Evolutionary conservation across 345 rosid species (phyloP), one percentile per base, ranked within the genome.

Genomic region (Eucalyptus erythrocorys): DNA sequence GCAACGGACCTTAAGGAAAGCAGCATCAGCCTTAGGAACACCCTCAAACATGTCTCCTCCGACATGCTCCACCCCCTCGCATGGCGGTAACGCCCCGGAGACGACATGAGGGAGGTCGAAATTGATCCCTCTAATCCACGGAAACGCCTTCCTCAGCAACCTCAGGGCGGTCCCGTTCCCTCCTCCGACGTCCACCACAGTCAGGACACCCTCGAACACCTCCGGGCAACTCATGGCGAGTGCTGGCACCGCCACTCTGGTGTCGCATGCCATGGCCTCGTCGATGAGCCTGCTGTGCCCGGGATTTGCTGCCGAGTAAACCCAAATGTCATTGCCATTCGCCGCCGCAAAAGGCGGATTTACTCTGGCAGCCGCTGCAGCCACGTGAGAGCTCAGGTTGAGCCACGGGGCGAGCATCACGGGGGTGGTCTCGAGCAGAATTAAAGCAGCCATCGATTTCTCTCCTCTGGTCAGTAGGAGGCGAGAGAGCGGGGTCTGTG

Each of bases 21-120:
- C 93, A n/a, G 94, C 96, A 85, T 97, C 95, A 48, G 96, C 96
- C 19, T 90, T 79, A 0, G 98, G 99, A 90, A 95, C 43, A 71
- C 88, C 19, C 40, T 85, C 86, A 66, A 97, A 96, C 97, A 96
- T 95, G 91, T 97, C 94, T 3, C 99, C 99, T 48, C 86, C 95
- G n/a, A 93, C 93, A 42, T 94, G 91, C 30, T 89, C 89, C 50
- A 97, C 93, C 27, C 97, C 93, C 26, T 92, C 93, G n/a, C 43
- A 76, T 19, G 81, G 57, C 11, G 89, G 86, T 14, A 13, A 32
- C 21, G 96, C 95, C 47, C 10, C 90, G 26, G 92, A 76, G 22
- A 93, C 91, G 17, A 95, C 98, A 91, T 95, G 96, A 87, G 97
- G 95, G 85, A 95, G 95, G 91, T 97, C 98, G 43, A 97, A 97